Evolutionary conservation across 768 basidiomycete species (phyloP).

Genomic region (Phaeotremella skinneri): DNA sequence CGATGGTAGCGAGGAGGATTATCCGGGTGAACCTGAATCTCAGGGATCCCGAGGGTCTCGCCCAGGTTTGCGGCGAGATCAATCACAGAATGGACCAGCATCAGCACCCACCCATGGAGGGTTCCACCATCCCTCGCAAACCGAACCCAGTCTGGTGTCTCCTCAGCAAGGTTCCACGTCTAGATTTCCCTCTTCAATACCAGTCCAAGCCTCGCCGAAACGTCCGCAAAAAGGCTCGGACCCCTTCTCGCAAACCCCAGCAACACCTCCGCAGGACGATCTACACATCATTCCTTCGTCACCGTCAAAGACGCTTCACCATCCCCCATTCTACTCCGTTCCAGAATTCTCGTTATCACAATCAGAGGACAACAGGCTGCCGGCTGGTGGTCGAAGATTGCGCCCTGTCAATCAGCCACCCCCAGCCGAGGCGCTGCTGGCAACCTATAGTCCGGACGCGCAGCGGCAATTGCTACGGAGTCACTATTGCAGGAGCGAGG

Average conservation of each 20-base stretch:
- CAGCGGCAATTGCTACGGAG: slow-evolving; percentile 73
- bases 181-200: slow-evolving; percentile 1
- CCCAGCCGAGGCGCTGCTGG: slow-evolving; percentile 57
- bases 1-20: not conserved
- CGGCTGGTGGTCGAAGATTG: slow-evolving; percentile 19
- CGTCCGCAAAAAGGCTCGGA: slow-evolving; percentile 29
- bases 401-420: slow-evolving; percentile 38
- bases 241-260: slow-evolving; percentile 32
- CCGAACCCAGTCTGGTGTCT: slow-evolving; percentile 25
- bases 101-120: not conserved
- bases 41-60: not conserved
- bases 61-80: slow-evolving; percentile 4
- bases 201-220: not conserved
- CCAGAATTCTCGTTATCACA: slow-evolving; percentile 36
- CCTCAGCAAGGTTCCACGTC: slow-evolving; percentile 17
- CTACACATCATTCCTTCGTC: slow-evolving; percentile 5
- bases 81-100: not conserved
- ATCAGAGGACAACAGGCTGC: not conserved
- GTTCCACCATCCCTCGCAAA: slow-evolving; percentile 19
- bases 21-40: no score
- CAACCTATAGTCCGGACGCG: slow-evolving; percentile 65
- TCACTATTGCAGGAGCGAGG: slow-evolving; percentile 88
- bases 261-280: not conserved
- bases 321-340: slow-evolving; percentile 44
- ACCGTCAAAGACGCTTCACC: slow-evolving; percentile 10